A percentile compares a stretch with the other conserved stretches of the same genome.
Evolutionary conservation across 352 stramenopile species (phyloP).

Genomic region (Phytopythium chamaehyphon): DNA sequence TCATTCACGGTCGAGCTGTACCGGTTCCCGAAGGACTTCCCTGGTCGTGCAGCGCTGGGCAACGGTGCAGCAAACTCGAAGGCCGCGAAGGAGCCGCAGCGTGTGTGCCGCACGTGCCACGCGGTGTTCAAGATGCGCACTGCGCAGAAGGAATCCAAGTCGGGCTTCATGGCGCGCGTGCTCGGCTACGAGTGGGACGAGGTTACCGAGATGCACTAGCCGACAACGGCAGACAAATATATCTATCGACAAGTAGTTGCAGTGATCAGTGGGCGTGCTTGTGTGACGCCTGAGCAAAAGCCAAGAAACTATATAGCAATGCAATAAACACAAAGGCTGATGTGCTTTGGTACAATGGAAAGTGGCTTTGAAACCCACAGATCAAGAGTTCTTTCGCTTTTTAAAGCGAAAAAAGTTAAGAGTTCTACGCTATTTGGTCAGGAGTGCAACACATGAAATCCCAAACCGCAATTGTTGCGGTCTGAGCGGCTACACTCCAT

Average conservation of each 20-base stretch:
- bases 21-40: slow-evolving; percentile 83
- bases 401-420: no score
- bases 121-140: slow-evolving; percentile 83
- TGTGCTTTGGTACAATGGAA: no score
- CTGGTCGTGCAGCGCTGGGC: slow-evolving; percentile 49
- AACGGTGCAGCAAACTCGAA: slow-evolving; percentile 31
- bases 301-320: slow-evolving; percentile 6
- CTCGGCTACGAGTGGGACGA: slow-evolving; percentile 87
- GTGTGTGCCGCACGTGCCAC: slow-evolving; percentile 79
- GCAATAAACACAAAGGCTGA: no score
- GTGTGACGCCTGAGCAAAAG: slow-evolving; percentile 1
- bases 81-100: slow-evolving; percentile 71
- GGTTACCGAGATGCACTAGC: slow-evolving; percentile 29
- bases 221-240: not conserved
- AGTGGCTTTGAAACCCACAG: no score
- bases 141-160: slow-evolving; percentile 82
- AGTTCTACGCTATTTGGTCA: no score
- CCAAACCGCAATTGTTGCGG: no score
- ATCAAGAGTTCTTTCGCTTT: no score
- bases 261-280: not conserved
- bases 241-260: not conserved
- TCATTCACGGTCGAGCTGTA: slow-evolving; percentile 75
- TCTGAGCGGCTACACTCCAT: no score
- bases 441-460: no score
- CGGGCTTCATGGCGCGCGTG: slow-evolving; percentile 75